Evolutionary conservation across 176 grass and related monocot species (phyloP).

Genomic region (Hordeum vulgare): MorexV3_pseudomolecules_assembly NC_058519.1:567549-568048

Average conservation of each 20-base stretch:
- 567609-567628: conserved; percentile 72
- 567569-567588: conserved; percentile 77
- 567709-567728: conserved; percentile 10
- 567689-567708: neutral
- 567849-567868: neutral
- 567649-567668: conserved; percentile 9
- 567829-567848: conserved; percentile 15
- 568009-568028: neutral
- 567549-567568: conserved; percentile 73
- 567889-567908: conserved; percentile 24
- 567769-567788: conserved; percentile 27
- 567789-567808: conserved; percentile 15
- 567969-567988: conserved; percentile 59
- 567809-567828: conserved; percentile 43
- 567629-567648: conserved; percentile 25
- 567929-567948: conserved; percentile 85
- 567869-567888: conserved; percentile 26
- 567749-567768: neutral
- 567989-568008: neutral
- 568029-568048: neutral
- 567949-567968: conserved; percentile 81
- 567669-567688: neutral
- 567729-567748: neutral
- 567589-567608: conserved; percentile 66
- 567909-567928: conserved; percentile 22